Evolutionary conservation across 1,284 basidiomycete genomes (phyloP), one percentile per base, ranked within the genome.

Genomic region (Fistulinella staudtii): DNA sequence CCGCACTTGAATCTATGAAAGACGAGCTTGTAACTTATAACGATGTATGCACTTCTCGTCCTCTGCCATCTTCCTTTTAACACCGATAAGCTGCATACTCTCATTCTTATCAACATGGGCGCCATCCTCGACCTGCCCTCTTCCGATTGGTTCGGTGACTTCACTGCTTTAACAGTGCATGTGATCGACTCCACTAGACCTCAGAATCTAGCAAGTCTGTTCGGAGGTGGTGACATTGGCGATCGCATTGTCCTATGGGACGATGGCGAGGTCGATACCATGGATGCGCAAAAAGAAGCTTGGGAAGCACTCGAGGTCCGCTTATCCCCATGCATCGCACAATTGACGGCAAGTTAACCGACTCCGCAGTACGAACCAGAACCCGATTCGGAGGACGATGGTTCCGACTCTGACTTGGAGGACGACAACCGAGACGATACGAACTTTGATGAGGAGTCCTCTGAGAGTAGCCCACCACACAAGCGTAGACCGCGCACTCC

Each of bases 151-250:
- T 87, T 90, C 63, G 87, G 86, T 13, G 76, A 79, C 38, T 86
- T 87, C 57, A 58, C 71, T 33, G 57, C 69, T 52, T 72, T 85
- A 23, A 80, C 77, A 15, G 78, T 93, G 23, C 96, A 99, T 70
- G 82, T 99, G 57, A 89, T 99, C 65, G 96, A 99, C 66, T 91
- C 93, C 8, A 83, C 87, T 41, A 79, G 96, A 29, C 96, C 96
- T 5, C 85, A 90, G 66, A 93, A 95, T 66, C 73, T 99, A 58
- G 77, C 85, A 35, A 97, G 87, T 68, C 70, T 98, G 22, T 99
- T 96, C 64, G 82, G 83, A 7, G 76, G 76, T 23, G 82, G 81
- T 11, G 76, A 78, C 46, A 80, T 79, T 43, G 80, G 77, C 1
- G 82, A 89, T 47, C 72, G 83, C 31, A 79, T 93, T 31, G 68